Conservation (phyloP, 768 basidiomycete genomes). For the Rickenella mellea region DNA sequence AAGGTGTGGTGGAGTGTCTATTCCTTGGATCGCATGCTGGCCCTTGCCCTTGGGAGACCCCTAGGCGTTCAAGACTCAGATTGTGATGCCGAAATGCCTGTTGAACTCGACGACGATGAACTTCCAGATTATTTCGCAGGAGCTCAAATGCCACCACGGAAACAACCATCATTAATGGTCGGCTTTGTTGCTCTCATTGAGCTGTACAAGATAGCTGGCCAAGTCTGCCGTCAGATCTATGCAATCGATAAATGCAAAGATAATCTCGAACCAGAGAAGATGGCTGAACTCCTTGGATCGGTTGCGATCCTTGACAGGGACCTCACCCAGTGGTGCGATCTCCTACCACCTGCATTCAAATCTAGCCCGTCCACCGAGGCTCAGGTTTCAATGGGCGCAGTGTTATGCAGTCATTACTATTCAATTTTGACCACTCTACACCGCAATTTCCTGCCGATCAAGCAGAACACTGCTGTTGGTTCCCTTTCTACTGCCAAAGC, state of each 20-base stretch:
- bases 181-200: conserved; percentile 68
- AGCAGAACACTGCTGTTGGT: conserved; percentile 56
- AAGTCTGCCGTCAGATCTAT: conserved; percentile 75
- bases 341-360: conserved; percentile 67
- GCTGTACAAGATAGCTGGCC: conserved; percentile 79
- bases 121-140: conserved; percentile 66
- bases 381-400: conserved; percentile 78
- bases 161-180: conserved; percentile 64
- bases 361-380: conserved; percentile 63
- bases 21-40: conserved; percentile 84
- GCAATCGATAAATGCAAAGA: conserved; percentile 73
- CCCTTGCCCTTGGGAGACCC: conserved; percentile 80
- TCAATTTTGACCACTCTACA: conserved; percentile 81
- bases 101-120: conserved; percentile 74
- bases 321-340: conserved; percentile 76
- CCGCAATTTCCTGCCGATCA: conserved; percentile 78
- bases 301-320: conserved; percentile 74
- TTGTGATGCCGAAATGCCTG: conserved; percentile 81
- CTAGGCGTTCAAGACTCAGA: conserved; percentile 84
- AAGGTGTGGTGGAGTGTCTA: conserved; percentile 97
- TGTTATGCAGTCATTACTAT: conserved; percentile 84
- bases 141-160: conserved; percentile 38
- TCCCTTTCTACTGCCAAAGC: conserved; percentile 73
- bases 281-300: conserved; percentile 62
- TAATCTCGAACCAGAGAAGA: conserved; percentile 61